Conservation (phyloP, 768 basidiomycete species). For the Hydnum rufescens region DNA sequence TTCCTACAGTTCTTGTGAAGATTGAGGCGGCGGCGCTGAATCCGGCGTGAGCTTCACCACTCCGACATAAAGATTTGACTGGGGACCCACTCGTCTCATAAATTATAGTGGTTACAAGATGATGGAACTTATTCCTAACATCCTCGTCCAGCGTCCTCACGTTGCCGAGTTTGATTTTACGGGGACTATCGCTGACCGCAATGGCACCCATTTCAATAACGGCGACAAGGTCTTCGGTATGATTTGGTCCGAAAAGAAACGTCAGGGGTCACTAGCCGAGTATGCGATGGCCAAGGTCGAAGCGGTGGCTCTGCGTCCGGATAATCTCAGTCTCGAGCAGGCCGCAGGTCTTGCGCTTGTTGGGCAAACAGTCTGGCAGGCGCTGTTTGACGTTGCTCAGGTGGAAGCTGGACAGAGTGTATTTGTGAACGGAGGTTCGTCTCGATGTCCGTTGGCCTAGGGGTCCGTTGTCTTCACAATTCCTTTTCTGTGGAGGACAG, state of each 20-base stretch:
- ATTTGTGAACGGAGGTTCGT: constrained; percentile 35
- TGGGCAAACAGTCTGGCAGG: constrained; percentile 38
- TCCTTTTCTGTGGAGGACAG: constrained; percentile 13
- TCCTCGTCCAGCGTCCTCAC: neutral
- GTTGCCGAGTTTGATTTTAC: neutral
- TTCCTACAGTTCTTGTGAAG: neutral
- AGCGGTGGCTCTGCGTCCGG: constrained; percentile 26
- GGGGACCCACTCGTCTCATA: neutral
- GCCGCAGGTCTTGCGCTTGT: constrained; percentile 44
- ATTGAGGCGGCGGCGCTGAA: neutral
- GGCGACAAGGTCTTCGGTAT: neutral
- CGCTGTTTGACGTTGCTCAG: constrained; percentile 27
- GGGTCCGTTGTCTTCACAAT: neutral
- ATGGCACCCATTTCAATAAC: neutral
- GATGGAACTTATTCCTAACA: neutral
- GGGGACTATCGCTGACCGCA: neutral
- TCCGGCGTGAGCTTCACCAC: neutral
- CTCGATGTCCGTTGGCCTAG: no score
- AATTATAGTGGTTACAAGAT: neutral
- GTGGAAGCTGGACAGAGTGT: constrained; percentile 40
- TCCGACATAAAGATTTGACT: neutral
- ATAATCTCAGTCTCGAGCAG: constrained; percentile 30
- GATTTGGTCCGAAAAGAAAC: no score
- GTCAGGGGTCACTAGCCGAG: constrained; percentile 38
- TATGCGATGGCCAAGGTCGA: constrained; percentile 31